phyloP scores from a whole-genome alignment of 2,329 filamentous ascomycete genomes.

The Aspergillus niger region DNA sequence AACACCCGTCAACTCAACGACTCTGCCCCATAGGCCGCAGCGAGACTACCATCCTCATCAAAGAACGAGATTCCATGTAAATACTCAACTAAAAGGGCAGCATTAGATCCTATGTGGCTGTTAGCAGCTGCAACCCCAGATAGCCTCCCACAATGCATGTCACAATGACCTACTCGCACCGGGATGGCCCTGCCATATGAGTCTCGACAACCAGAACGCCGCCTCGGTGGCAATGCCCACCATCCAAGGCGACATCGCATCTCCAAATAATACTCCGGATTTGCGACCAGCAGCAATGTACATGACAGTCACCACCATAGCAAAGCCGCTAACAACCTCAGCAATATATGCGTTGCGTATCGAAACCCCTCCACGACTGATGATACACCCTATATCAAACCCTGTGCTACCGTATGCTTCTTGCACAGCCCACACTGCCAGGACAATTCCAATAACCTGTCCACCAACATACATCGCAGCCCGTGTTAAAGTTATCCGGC shows the following conservation, averaged over 20 bases:
- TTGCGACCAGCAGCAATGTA: neutral
- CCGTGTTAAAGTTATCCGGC: neutral
- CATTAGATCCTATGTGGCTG: neutral
- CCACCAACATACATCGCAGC: neutral
- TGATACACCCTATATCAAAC: neutral
- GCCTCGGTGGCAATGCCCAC: neutral
- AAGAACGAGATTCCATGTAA: no score
- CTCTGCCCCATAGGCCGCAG: no score
- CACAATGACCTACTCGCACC: neutral
- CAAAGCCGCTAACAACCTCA: neutral
- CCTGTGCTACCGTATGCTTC: neutral
- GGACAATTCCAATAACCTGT: neutral
- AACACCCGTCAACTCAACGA: no score
- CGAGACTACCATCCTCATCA: no score
- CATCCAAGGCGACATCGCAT: neutral
- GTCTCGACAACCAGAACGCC: neutral
- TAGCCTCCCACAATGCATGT: neutral
- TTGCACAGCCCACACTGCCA: neutral
- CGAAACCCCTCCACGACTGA: neutral
- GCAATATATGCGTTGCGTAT: neutral
- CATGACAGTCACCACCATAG: neutral
- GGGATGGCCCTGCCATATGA: neutral
- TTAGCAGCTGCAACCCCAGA: neutral
- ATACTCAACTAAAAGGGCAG: neutral
- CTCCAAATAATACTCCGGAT: neutral